A percentile compares a stretch with the other conserved stretches of the same genome.
phyloP scores from a whole-genome alignment of 2,329 filamentous ascomycete genomes.

The Canariomyces notabilis region DNA sequence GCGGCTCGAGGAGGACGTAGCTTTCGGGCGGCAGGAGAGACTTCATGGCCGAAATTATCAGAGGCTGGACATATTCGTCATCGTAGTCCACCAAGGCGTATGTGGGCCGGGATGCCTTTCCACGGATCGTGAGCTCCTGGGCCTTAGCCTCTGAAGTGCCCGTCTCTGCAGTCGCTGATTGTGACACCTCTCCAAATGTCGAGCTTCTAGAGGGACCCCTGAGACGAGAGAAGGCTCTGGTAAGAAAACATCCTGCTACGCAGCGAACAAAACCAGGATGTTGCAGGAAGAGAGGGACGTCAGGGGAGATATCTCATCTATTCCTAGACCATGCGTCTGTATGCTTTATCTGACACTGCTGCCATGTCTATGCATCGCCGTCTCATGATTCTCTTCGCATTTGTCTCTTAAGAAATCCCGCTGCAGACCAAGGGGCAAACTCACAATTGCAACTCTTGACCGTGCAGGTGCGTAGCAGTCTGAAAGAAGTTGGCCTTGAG shows the following conservation, averaged over 20 bases:
- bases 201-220: constrained; percentile 10
- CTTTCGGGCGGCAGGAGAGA: constrained; percentile 51
- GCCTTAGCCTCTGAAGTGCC: not conserved
- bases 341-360: constrained; percentile 23
- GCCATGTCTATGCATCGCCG: constrained; percentile 4
- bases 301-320: constrained; percentile 11
- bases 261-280: not conserved
- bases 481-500: constrained; percentile 92
- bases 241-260: constrained; percentile 12
- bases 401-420: constrained; percentile 11
- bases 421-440: constrained; percentile 16
- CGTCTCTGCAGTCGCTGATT: not conserved
- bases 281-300: constrained; percentile 6
- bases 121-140: constrained; percentile 9
- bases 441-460: constrained; percentile 78
- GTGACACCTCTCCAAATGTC: constrained; percentile 9
- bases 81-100: constrained; percentile 79
- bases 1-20: constrained; percentile 51
- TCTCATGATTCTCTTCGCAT: constrained; percentile 12
- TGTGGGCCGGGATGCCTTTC: constrained; percentile 36
- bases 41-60: constrained; percentile 70
- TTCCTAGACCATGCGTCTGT: constrained; percentile 26
- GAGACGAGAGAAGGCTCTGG: constrained; percentile 4
- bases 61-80: constrained; percentile 81
- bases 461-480: constrained; percentile 54